Evolutionary conservation across 805 yeast genomes (phyloP).

Genomic region (Cephaloascus albidus): DNA sequence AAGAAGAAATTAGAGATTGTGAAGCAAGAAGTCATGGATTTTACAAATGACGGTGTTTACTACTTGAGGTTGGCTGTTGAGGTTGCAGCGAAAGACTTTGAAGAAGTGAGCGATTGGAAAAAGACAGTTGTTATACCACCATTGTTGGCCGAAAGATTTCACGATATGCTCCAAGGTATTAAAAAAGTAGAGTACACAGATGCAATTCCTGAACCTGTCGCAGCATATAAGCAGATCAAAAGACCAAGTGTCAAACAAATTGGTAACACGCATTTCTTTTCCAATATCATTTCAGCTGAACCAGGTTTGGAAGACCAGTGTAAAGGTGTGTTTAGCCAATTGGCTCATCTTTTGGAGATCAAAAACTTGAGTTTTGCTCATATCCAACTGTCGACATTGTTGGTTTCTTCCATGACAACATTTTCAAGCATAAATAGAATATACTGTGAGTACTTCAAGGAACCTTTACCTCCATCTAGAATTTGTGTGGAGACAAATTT

Average conservation of each 20-base stretch:
- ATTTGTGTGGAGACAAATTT: slow-evolving; percentile 65
- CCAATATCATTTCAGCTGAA: slow-evolving; percentile 14
- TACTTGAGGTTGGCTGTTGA: slow-evolving; percentile 51
- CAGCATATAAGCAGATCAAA: not conserved
- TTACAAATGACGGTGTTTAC: slow-evolving; percentile 59
- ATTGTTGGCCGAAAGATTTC: slow-evolving; percentile 31
- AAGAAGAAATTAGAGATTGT: slow-evolving; percentile 35
- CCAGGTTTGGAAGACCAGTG: slow-evolving; percentile 31
- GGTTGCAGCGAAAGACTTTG: slow-evolving; percentile 25
- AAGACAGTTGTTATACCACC: slow-evolving; percentile 18
- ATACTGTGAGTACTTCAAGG: slow-evolving; percentile 46
- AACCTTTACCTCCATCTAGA: slow-evolving; percentile 79
- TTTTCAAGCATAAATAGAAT: slow-evolving; percentile 54
- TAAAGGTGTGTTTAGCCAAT: slow-evolving; percentile 34
- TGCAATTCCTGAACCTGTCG: not conserved
- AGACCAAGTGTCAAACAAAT: too few relatives aligned
- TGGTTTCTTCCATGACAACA: slow-evolving; percentile 53
- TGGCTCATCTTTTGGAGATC: slow-evolving; percentile 21
- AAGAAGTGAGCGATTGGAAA: slow-evolving; percentile 5
- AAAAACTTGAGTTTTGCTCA: slow-evolving; percentile 27
- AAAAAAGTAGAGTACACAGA: not conserved
- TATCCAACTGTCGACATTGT: slow-evolving; percentile 51
- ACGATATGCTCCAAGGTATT: slow-evolving; percentile 16
- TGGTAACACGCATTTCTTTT: slow-evolving; percentile 13
- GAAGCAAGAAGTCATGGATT: slow-evolving; percentile 29